phyloP scores from a whole-genome alignment of 2,329 filamentous ascomycete genomes.

The Penicillium digitatum region DNA sequence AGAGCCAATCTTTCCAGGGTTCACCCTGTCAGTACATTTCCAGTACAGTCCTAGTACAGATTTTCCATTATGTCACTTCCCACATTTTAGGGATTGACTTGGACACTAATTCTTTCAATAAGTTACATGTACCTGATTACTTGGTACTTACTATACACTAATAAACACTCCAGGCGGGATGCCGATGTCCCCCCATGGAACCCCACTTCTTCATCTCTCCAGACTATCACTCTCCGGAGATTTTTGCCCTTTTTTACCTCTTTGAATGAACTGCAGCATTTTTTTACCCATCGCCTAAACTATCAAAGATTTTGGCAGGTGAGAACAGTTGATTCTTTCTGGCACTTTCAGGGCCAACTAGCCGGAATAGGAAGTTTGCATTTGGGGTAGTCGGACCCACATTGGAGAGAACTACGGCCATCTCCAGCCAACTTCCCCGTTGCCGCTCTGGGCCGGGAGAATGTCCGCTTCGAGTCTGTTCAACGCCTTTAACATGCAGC shows the following conservation, averaged over 20 bases:
- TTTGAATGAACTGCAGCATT: not conserved
- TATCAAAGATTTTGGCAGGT: not conserved
- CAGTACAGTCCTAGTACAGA: not conserved
- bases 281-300: not conserved
- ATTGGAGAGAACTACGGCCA: not conserved
- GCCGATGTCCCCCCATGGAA: not conserved
- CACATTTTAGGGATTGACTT: not conserved
- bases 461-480: conserved; percentile 27
- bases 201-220: not conserved
- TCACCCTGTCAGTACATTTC: not conserved
- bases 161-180: not conserved
- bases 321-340: not conserved
- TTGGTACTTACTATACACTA: not conserved
- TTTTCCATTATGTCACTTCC: not conserved
- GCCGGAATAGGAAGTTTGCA: conserved; percentile 15
- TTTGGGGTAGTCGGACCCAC: conserved; percentile 24
- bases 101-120: not conserved
- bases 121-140: not conserved
- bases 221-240: not conserved
- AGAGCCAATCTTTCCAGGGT: not conserved
- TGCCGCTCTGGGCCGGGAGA: conserved; percentile 24
- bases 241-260: not conserved
- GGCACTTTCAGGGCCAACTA: not conserved
- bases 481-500: conserved; percentile 12
- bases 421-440: conserved; percentile 1